phyloP scores from a whole-genome alignment of 768 basidiomycete genomes.

The Crassisporium funariophilum region DNA sequence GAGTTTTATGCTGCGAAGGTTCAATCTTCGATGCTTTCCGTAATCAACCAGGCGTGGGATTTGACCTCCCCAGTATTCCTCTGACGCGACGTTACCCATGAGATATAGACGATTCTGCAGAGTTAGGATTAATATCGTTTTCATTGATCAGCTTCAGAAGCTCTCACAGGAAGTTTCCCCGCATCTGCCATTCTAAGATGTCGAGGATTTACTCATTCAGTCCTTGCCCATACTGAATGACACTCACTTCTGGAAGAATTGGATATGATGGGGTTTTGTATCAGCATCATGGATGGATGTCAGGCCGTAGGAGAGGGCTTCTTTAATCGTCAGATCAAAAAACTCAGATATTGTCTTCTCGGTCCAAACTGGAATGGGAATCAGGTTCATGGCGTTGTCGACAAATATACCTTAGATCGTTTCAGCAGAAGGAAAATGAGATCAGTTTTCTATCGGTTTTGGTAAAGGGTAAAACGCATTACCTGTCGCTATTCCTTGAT shows the following conservation, averaged over 20 bases:
- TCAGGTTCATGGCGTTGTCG: conserved; percentile 84
- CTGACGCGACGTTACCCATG: conserved; percentile 56
- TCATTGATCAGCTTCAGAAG: not conserved
- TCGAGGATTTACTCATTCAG: conserved; percentile 3
- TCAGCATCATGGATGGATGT: conserved; percentile 88
- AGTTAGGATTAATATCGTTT: not conserved
- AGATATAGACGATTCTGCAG: conserved; percentile 59
- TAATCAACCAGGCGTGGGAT: conserved; percentile 63
- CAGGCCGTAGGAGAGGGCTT: conserved; percentile 78
- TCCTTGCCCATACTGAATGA: not conserved
- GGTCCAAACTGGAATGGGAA: conserved; percentile 67
- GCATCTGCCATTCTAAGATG: conserved; percentile 64
- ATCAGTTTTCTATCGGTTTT: not conserved
- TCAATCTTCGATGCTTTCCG: conserved; percentile 55
- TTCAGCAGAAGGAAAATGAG: not conserved
- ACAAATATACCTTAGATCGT: conserved; percentile 63
- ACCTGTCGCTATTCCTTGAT: conserved; percentile 70
- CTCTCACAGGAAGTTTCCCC: conserved; percentile 66
- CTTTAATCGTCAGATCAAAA: conserved; percentile 62
- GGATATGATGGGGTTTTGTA: conserved; percentile 49
- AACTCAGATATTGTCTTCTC: conserved; percentile 58
- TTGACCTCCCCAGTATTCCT: conserved; percentile 66
- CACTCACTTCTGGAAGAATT: conserved; percentile 66
- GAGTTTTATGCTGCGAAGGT: conserved; percentile 69
- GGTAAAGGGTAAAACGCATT: conserved; percentile 1